These are phyloP conservation scores for Silene conica DNA, from an alignment of 148 eudicot genomes.

Conservation along the genomic window DNA sequence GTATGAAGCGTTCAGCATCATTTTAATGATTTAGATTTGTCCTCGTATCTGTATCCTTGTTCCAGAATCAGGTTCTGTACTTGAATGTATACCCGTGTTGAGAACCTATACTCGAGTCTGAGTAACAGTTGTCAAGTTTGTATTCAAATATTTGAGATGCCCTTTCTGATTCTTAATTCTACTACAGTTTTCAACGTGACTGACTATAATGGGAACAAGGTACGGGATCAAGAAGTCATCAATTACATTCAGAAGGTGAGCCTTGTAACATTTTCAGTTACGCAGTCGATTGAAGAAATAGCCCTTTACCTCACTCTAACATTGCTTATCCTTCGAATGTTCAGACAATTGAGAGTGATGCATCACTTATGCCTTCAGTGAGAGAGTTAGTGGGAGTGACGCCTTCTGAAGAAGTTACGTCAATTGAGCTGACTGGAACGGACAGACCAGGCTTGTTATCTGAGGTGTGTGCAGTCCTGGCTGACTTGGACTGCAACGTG, in stretches of 20 bases:
- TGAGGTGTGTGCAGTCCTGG: slow-evolving; percentile 74
- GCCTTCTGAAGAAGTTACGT: slow-evolving; percentile 73
- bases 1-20: no score
- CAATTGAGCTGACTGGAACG: slow-evolving; percentile 70
- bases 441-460: slow-evolving; percentile 81
- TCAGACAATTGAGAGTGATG: slow-evolving; percentile 63
- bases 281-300: background rate
- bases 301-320: background rate
- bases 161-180: slow-evolving; percentile 14
- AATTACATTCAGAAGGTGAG: slow-evolving; percentile 51
- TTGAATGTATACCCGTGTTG: no score
- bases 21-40: background rate
- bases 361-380: slow-evolving; percentile 43
- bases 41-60: no score
- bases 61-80: no score
- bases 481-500: slow-evolving; percentile 61
- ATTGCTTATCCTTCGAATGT: slow-evolving; percentile 12
- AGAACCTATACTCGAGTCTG: no score
- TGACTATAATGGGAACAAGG: slow-evolving; percentile 61
- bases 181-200: slow-evolving; percentile 72
- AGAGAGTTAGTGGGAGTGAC: slow-evolving; percentile 65
- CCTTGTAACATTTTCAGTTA: background rate
- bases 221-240: slow-evolving; percentile 57
- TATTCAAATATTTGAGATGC: slow-evolving; percentile 13
- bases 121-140: slow-evolving; percentile 14